Base-by-base conservation (phyloP, 2,329 filamentous ascomycete species). In the Aphanoascus verrucosus region DNA sequence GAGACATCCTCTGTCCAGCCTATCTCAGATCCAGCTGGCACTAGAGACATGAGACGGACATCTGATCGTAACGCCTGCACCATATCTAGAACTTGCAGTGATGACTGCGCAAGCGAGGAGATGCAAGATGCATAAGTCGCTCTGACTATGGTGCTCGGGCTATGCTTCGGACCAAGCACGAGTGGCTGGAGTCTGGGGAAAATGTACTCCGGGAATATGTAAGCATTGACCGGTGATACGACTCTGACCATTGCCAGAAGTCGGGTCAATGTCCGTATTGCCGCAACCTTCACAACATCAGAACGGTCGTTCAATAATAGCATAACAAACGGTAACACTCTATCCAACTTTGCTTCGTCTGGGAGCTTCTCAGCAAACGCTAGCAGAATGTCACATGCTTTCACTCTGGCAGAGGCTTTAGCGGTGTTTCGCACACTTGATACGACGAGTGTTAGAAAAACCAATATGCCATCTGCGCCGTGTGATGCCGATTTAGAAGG, bases 271-370 rank as follows among this genome's bases (percentile, higher is more conserved):
- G 88, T 87, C 53, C 91, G 80, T 43, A 97, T 78, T 2, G 90
- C 89, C 20, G 90, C 83, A 47, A 95, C 82, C 45, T 88, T 85
- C 12, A 98, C 91, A 61, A 87, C 77, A 58, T 95, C 88, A 1
- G 85, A 82, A 60, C 83, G 82, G 64, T 98, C 93, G 56, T 82
- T 84, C 11, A 98, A 74, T 28, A 97, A 70, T 4, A 83, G 80
- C 71, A 95, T 86, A 35, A 97, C 74, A 65, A 96, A 96, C 1
- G 93, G 93, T 48, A 98, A 73, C 20, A 97, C 86, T 48, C 93
- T 82, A 67, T 98, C 94, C 47, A 98, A 75, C 67, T 96, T 97
- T 2, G 90, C 90, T 70, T 98, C 93, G 65, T 98, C 94, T 0
- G 91, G 94, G 20, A 97, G 71, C 55, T 86, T 79, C 69, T 97